These are phyloP conservation scores for Fibroporia radiculosa DNA, from an alignment of 768 basidiomycete genomes.

Conservation along the genomic window DNA sequence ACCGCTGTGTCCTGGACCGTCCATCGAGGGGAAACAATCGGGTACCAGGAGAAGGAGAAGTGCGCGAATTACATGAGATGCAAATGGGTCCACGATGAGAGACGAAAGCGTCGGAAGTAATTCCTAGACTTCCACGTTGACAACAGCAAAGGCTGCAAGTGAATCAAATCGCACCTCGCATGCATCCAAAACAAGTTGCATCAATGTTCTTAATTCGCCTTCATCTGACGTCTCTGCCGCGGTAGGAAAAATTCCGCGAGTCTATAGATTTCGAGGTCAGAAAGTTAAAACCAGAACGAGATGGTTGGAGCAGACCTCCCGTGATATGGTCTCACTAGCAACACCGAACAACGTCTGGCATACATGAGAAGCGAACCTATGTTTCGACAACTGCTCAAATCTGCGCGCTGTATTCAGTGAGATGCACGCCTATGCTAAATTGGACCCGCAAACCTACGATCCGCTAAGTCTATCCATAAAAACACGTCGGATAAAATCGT, in stretches of 20 bases:
- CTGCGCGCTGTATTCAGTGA: slow-evolving; percentile 26
- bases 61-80: slow-evolving; percentile 83
- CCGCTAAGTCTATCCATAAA: slow-evolving; percentile 82
- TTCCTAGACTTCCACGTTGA: slow-evolving; percentile 43
- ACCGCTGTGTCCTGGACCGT: slow-evolving; percentile 24
- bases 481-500: slow-evolving; percentile 90
- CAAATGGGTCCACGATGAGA: slow-evolving; percentile 79
- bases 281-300: neutral
- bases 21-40: slow-evolving; percentile 32
- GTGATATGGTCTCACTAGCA: slow-evolving; percentile 50
- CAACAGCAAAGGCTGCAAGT: neutral
- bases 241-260: slow-evolving; percentile 44
- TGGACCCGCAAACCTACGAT: slow-evolving; percentile 52
- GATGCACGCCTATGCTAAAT: slow-evolving; percentile 2
- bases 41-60: slow-evolving; percentile 75
- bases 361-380: slow-evolving; percentile 94
- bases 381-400: slow-evolving; percentile 55
- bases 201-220: slow-evolving; percentile 64
- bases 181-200: slow-evolving; percentile 53
- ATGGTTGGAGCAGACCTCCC: slow-evolving; percentile 45
- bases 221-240: slow-evolving; percentile 35
- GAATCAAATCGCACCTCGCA: slow-evolving; percentile 42
- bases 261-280: slow-evolving; percentile 32
- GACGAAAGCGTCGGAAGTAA: slow-evolving; percentile 51
- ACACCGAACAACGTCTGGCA: slow-evolving; percentile 82